Percentiles rank a stretch among this genome's conserved stretches.
Evolutionary conservation across 306 rosid species (phyloP).

Genomic region (Vachellia collinsii): DNA sequence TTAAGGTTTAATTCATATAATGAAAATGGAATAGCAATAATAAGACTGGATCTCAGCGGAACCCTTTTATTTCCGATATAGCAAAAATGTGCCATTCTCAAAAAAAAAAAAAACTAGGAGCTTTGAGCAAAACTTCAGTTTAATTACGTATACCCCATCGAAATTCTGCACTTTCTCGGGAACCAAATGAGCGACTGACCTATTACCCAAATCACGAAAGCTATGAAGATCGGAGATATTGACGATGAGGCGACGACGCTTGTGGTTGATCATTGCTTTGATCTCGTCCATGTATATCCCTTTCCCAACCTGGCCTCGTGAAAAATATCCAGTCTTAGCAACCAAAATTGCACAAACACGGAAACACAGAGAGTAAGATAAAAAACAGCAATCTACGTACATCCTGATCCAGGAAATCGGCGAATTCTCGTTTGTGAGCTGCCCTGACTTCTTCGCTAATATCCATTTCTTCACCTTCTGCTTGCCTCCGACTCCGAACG

Average conservation of each 20-base stretch:
- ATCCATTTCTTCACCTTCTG: constrained; percentile 60
- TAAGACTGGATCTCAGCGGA: not conserved
- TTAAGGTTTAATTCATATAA: not conserved
- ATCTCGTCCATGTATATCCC: constrained; percentile 82
- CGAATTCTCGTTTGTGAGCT: constrained; percentile 89
- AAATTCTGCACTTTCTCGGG: not conserved
- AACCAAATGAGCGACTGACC: constrained; percentile 42
- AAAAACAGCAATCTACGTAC: constrained; percentile 39
- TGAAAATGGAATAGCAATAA: not conserved
- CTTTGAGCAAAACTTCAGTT: not conserved
- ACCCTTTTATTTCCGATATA: not conserved
- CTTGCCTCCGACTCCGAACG: constrained; percentile 3
- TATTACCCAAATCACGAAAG: constrained; percentile 78
- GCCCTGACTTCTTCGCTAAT: constrained; percentile 87
- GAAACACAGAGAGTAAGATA: constrained; percentile 11
- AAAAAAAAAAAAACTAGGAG: too few relatives aligned
- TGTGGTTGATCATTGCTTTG: constrained; percentile 81
- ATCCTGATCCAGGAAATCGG: constrained; percentile 83
- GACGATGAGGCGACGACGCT: constrained; percentile 82
- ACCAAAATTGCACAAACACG: not conserved
- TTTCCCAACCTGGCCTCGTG: constrained; percentile 48
- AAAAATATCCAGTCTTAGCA: not conserved
- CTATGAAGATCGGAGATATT: constrained; percentile 95
- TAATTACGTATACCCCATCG: not conserved
- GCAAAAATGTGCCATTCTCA: not conserved